A percentile compares a stretch with the other conserved stretches of the same genome.
phyloP scores from a whole-genome alignment of 2,329 filamentous ascomycete species.

The Monosporascus sp. region DNA sequence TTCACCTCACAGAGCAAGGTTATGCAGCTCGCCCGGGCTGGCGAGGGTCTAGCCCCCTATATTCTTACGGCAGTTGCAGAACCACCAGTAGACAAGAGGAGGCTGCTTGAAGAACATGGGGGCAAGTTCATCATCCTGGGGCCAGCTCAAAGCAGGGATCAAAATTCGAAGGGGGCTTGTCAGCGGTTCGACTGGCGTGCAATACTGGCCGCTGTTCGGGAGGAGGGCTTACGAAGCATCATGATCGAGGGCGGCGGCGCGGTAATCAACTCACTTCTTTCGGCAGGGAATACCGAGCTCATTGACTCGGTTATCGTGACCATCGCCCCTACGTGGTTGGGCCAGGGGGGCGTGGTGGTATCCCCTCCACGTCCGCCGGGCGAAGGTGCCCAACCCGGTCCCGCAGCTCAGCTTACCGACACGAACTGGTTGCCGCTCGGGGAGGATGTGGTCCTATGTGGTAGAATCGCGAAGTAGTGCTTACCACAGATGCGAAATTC shows the following conservation, averaged over 20 bases:
- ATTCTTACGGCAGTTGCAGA: constrained; percentile 52
- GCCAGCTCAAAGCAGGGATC: constrained; percentile 19
- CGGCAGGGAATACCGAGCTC: constrained; percentile 51
- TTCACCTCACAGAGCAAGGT: constrained; percentile 57
- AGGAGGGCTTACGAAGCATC: constrained; percentile 63
- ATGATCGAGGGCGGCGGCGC: constrained; percentile 88
- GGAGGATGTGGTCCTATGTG: constrained; percentile 78
- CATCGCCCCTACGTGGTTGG: constrained; percentile 86
- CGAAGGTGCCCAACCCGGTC: constrained; percentile 43
- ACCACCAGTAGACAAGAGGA: constrained; percentile 37
- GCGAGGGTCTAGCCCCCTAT: constrained; percentile 68
- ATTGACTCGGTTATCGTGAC: constrained; percentile 80
- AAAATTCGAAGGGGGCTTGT: constrained; percentile 28
- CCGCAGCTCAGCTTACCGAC: constrained; percentile 59
- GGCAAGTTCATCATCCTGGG: constrained; percentile 45
- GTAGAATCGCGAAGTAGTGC: constrained; percentile 39
- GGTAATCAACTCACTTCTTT: constrained; percentile 78
- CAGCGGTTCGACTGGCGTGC: constrained; percentile 56
- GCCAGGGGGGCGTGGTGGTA: constrained; percentile 73
- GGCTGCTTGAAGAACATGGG: constrained; percentile 41
- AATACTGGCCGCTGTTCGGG: constrained; percentile 53
- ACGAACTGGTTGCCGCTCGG: constrained; percentile 74
- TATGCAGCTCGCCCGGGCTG: constrained; percentile 55
- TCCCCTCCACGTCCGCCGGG: constrained; percentile 57
- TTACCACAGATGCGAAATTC: neutral